Evolutionary conservation across 345 rosid genomes (phyloP).

Genomic region (Murraya paniculata): DNA sequence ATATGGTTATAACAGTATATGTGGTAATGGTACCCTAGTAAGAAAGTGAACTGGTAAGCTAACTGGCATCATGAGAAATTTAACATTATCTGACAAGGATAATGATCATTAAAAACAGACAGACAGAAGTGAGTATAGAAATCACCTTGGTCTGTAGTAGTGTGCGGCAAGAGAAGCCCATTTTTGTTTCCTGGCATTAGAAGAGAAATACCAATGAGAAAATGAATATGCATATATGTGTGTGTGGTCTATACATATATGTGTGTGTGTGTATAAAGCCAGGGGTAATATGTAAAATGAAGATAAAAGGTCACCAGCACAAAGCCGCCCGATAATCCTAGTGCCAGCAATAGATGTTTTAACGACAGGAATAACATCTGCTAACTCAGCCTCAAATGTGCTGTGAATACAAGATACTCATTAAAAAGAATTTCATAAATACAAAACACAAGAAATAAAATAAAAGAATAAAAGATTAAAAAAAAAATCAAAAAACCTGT

Average conservation of each 20-base stretch:
- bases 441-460: not conserved
- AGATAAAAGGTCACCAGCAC: conserved; percentile 54
- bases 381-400: conserved; percentile 79
- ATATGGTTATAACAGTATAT: not conserved
- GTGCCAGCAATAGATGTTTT: conserved; percentile 87
- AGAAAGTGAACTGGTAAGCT: not conserved
- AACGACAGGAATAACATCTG: conserved; percentile 81
- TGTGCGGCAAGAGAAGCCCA: conserved; percentile 94
- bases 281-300: not conserved
- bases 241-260: not conserved
- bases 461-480: not conserved
- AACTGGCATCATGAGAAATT: not conserved
- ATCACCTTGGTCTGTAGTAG: conserved; percentile 93
- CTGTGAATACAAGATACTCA: conserved; percentile 30
- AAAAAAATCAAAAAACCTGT: conserved; percentile 45
- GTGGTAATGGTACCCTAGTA: not conserved
- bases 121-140: not conserved
- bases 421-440: conserved; percentile 1
- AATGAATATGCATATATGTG: not conserved
- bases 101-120: not conserved
- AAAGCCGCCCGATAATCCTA: conserved; percentile 79
- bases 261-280: too few relatives aligned
- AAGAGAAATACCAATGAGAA: not conserved
- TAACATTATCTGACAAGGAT: not conserved
- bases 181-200: conserved; percentile 74